Evolutionary conservation across 495 filamentous ascomycete species (phyloP).

Genomic region (Bombardia bombarda): DNA sequence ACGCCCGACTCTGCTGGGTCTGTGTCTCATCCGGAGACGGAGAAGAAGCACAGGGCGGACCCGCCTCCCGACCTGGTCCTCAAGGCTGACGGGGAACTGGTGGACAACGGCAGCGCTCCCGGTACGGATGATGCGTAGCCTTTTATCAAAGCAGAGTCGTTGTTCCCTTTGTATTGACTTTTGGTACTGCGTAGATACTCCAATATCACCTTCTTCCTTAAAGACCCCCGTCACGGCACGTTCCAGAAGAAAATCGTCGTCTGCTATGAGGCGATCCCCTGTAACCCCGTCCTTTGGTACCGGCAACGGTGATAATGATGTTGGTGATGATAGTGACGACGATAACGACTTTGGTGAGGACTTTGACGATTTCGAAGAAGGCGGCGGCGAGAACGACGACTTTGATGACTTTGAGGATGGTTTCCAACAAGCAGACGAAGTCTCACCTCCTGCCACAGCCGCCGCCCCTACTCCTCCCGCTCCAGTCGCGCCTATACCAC

Average conservation of each 20-base stretch:
- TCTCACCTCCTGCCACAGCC: slow-evolving; percentile 36
- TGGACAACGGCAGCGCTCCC: slow-evolving; percentile 19
- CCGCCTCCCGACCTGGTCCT: slow-evolving; percentile 39
- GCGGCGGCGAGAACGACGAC: slow-evolving; percentile 75
- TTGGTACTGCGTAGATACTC: slow-evolving; percentile 29
- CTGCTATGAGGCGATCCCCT: slow-evolving; percentile 9
- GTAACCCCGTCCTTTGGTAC: slow-evolving; percentile 7
- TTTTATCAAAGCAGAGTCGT: slow-evolving; percentile 13
- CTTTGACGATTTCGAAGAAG: slow-evolving; percentile 95
- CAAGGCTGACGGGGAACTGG: slow-evolving; percentile 31
- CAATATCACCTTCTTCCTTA: slow-evolving; percentile 28
- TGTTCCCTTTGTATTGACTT: slow-evolving; percentile 24
- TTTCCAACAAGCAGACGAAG: slow-evolving; percentile 57
- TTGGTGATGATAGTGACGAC: slow-evolving; percentile 32
- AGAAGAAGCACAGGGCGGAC: slow-evolving; percentile 34
- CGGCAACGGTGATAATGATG: slow-evolving; percentile 4
- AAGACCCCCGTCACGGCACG: slow-evolving; percentile 17
- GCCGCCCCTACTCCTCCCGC: slow-evolving; percentile 26
- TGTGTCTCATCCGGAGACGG: slow-evolving; percentile 29
- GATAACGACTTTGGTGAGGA: slow-evolving; percentile 69
- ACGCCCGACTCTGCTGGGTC: slow-evolving; percentile 32
- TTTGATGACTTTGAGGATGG: slow-evolving; percentile 64
- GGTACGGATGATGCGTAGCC: slow-evolving; percentile 33
- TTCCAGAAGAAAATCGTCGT: slow-evolving; percentile 30
- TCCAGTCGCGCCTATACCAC: slow-evolving; percentile 15